Evolutionary conservation across 306 rosid species (phyloP).

Genomic region (Trifolium pratense): DNA sequence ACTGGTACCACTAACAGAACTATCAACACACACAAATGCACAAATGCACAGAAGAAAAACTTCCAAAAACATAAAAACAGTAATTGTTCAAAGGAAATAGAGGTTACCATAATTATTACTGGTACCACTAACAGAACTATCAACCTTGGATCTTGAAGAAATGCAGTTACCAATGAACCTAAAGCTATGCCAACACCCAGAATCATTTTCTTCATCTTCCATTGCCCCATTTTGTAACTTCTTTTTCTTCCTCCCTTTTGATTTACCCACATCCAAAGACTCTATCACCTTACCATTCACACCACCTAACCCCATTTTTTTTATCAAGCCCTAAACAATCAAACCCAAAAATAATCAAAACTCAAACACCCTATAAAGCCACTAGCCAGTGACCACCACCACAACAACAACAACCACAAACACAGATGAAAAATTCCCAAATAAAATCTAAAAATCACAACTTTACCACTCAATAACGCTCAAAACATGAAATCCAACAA

Average conservation of each 20-base stretch:
- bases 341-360: constrained; percentile 56
- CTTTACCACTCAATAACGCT: constrained; percentile 38
- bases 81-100: constrained; percentile 27
- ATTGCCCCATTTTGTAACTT: constrained; percentile 55
- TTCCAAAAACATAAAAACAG: constrained; percentile 24
- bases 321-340: constrained; percentile 55
- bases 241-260: constrained; percentile 64
- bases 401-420: constrained; percentile 7
- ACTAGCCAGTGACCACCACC: constrained; percentile 24
- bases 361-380: constrained; percentile 36
- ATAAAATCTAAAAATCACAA: constrained; percentile 47
- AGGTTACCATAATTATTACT: constrained; percentile 80
- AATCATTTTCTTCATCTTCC: constrained; percentile 54
- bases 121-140: constrained; percentile 82
- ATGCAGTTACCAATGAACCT: constrained; percentile 91
- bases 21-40: too few relatives aligned
- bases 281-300: constrained; percentile 81
- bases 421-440: constrained; percentile 38
- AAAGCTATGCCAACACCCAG: constrained; percentile 86
- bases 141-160: constrained; percentile 99
- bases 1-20: too few relatives aligned
- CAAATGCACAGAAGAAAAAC: neutral
- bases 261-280: constrained; percentile 75
- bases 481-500: constrained; percentile 10
- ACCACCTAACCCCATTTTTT: constrained; percentile 73